Evolutionary conservation across 768 basidiomycete species (phyloP), one percentile per base, ranked within the genome.

Genomic region (Rubroboletus satanas): DNA sequence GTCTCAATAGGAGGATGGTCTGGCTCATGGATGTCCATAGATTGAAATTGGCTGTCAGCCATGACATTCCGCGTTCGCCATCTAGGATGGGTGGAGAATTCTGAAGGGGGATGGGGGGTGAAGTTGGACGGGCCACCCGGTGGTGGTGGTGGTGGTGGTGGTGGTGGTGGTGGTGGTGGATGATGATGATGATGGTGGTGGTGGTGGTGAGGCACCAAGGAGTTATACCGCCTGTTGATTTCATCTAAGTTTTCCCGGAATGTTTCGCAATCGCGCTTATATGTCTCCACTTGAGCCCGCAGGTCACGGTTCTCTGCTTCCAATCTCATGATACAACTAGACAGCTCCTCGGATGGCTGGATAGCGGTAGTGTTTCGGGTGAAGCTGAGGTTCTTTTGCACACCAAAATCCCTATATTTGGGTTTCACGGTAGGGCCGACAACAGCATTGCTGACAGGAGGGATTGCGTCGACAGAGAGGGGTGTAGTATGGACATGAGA

Each of bases 321-420:
- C 55, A 68, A 52, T 57, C 15, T 63, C 33, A 35, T 35, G 29
- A 70, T 58, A 49, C 56, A 63, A 46, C 17, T 44, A 11, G 44
- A 55, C 8, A 29, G 28, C 11, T 60, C 54, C 35, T 49, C 48
- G 33, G 45, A 49, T 32, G 56, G 51, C 32, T 51, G 47, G 2
- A 1, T 28, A 18, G 18, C 42, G 9, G 45, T 33, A 39, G 55
- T 39, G 26, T 29, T 36, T 52, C 66, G 68, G 32, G 60, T 53
- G 42, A 68, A 70, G 35, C 58, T 56, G 39, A 55, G 42, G 31
- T 47, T 51, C 41, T 58, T 66, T 61, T 66, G 68, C 48, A 70
- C 64, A 59, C 55, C 60, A 45, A 62, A 23, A 21, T 65, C 53
- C 36, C 28, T 62, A 57, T 70, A 61, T 45, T 51, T 45, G 32